Evolutionary conservation across 2,329 filamentous ascomycete species (phyloP).

Genomic region (Pseudofabraea citricarpa): DNA sequence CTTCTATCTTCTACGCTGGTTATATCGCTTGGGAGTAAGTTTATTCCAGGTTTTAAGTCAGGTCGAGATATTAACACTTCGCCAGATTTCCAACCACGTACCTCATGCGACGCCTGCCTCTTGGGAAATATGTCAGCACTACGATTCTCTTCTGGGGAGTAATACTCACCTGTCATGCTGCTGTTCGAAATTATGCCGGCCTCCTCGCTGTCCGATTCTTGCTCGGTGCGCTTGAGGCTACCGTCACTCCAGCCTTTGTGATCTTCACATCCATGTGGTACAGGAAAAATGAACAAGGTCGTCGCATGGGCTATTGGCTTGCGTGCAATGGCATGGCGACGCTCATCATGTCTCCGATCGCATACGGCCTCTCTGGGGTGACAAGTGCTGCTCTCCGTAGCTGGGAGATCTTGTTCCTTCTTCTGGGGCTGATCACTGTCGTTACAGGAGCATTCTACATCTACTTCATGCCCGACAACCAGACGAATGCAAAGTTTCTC

Average conservation of each 20-base stretch:
- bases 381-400: conserved; percentile 29
- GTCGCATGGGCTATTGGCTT: conserved; percentile 44
- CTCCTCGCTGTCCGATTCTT: conserved; percentile 46
- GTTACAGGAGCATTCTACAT: conserved; percentile 2
- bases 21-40: conserved; percentile 18
- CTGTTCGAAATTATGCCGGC: conserved; percentile 27
- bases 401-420: conserved; percentile 38
- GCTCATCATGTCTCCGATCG: conserved; percentile 40
- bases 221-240: conserved; percentile 49
- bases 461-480: conserved; percentile 8
- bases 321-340: conserved; percentile 31
- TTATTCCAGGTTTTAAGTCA: neutral
- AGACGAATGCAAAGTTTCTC: conserved; percentile 9
- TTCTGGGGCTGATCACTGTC: conserved; percentile 19
- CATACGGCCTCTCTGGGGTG: conserved; percentile 42
- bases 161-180: conserved; percentile 32
- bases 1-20: conserved; percentile 18
- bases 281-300: conserved; percentile 35
- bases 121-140: conserved; percentile 3
- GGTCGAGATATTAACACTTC: neutral
- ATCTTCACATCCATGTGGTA: conserved; percentile 38
- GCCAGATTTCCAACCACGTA: conserved; percentile 6
- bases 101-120: conserved; percentile 1
- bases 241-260: conserved; percentile 53
- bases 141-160: conserved; percentile 31